Evolutionary conservation across 2,329 filamentous ascomycete species (phyloP).

Genomic region (Fusarium stilboides): DNA sequence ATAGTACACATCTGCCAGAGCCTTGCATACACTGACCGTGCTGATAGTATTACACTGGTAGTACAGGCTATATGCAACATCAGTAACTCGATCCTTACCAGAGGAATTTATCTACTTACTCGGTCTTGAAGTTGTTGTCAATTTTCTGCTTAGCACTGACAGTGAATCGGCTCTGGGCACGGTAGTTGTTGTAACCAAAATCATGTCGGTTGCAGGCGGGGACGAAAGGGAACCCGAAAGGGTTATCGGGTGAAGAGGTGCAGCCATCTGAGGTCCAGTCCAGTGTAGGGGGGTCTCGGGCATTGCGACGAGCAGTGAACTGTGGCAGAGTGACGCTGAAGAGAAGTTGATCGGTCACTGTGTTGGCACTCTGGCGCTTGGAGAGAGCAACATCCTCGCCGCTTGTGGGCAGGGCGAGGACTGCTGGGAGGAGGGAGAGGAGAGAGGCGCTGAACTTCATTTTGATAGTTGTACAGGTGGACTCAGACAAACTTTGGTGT

Average conservation of each 20-base stretch:
- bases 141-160: constrained; percentile 59
- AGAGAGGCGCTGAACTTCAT: constrained; percentile 54
- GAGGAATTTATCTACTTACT: constrained; percentile 51
- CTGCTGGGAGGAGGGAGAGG: constrained; percentile 44
- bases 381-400: constrained; percentile 19
- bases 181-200: constrained; percentile 70
- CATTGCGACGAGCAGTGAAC: constrained; percentile 60
- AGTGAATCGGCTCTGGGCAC: constrained; percentile 64
- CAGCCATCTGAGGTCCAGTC: constrained; percentile 62
- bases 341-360: constrained; percentile 63
- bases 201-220: constrained; percentile 69
- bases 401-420: constrained; percentile 43
- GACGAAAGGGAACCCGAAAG: constrained; percentile 60
- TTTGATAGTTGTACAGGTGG: neutral
- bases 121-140: constrained; percentile 65
- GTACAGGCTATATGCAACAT: constrained; percentile 50
- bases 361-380: constrained; percentile 44
- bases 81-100: neutral
- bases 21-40: constrained; percentile 49
- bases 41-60: constrained; percentile 53
- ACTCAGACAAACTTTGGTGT: neutral
- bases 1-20: constrained; percentile 60
- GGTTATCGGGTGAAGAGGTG: constrained; percentile 61
- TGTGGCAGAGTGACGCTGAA: constrained; percentile 60
- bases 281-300: constrained; percentile 56